Percentiles rank a stretch among this genome's conserved stretches.
These are phyloP conservation scores for Dactylellina haptotyla DNA, from an alignment of 2,329 filamentous ascomycete genomes.

Conservation along the genomic window DNA sequence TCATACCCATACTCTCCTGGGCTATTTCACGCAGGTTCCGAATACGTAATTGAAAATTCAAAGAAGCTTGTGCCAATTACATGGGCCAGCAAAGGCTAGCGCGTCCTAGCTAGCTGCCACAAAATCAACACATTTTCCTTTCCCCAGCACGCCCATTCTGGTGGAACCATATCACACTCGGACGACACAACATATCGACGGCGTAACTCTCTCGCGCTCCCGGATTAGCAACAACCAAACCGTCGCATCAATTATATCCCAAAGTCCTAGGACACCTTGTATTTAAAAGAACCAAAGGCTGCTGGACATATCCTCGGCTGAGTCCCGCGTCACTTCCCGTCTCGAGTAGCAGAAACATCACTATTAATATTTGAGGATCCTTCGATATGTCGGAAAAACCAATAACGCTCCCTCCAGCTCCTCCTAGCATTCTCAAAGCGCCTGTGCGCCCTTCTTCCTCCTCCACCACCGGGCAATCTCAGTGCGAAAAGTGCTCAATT, in stretches of 20 bases:
- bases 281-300: too few species aligned
- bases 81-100: background rate
- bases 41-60: slow-evolving; percentile 46
- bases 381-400: slow-evolving; percentile 26
- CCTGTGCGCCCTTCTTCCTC: slow-evolving; percentile 12
- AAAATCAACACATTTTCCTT: slow-evolving; percentile 36
- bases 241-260: too few species aligned
- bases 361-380: background rate
- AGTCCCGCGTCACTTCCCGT: background rate
- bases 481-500: slow-evolving; percentile 35
- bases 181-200: too few species aligned
- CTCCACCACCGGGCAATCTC: slow-evolving; percentile 4
- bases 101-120: slow-evolving; percentile 8
- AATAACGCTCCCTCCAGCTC: slow-evolving; percentile 22
- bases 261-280: too few species aligned
- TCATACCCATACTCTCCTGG: slow-evolving; percentile 7
- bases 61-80: background rate
- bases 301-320: too few species aligned
- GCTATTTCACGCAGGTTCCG: slow-evolving; percentile 12
- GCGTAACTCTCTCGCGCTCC: too few species aligned
- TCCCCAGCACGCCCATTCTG: too few species aligned
- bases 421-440: slow-evolving; percentile 23
- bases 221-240: too few species aligned
- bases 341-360: too few species aligned
- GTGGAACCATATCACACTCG: too few species aligned